A percentile compares a stretch with the other conserved stretches of the same genome.
These are phyloP conservation scores for Ogataea nitratoaversa DNA, from an alignment of 805 yeast genomes.

Conservation along the genomic window DNA sequence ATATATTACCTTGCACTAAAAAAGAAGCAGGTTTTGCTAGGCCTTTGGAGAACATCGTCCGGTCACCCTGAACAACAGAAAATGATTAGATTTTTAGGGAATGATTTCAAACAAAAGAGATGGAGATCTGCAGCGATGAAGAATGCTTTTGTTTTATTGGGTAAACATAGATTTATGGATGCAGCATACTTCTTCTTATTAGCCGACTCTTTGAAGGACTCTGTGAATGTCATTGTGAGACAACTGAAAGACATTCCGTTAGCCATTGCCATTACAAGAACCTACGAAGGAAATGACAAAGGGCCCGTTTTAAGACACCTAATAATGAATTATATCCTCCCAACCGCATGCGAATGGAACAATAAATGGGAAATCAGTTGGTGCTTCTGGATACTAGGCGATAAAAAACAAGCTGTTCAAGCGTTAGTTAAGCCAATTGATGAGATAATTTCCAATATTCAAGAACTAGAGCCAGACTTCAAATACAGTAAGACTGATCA, in stretches of 20 bases:
- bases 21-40: conserved; percentile 70
- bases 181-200: conserved; percentile 87
- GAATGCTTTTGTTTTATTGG: conserved; percentile 84
- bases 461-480: conserved; percentile 26
- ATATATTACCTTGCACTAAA: conserved; percentile 73
- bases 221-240: conserved; percentile 65
- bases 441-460: conserved; percentile 27
- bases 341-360: conserved; percentile 53
- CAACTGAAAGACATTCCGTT: conserved; percentile 66
- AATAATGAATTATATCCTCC: conserved; percentile 48
- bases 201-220: conserved; percentile 72
- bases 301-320: conserved; percentile 50
- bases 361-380: conserved; percentile 83
- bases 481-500: conserved; percentile 35
- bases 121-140: conserved; percentile 90
- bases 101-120: conserved; percentile 69
- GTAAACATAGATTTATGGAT: conserved; percentile 81
- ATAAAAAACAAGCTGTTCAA: conserved; percentile 50
- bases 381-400: conserved; percentile 64
- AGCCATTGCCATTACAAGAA: conserved; percentile 78
- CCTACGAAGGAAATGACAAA: conserved; percentile 57
- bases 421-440: conserved; percentile 58
- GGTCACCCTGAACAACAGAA: conserved; percentile 80
- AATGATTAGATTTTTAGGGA: conserved; percentile 69
- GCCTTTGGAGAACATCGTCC: conserved; percentile 76